Base-by-base conservation (phyloP, 139 green algal species). In the Chlorella sp. region DNA sequence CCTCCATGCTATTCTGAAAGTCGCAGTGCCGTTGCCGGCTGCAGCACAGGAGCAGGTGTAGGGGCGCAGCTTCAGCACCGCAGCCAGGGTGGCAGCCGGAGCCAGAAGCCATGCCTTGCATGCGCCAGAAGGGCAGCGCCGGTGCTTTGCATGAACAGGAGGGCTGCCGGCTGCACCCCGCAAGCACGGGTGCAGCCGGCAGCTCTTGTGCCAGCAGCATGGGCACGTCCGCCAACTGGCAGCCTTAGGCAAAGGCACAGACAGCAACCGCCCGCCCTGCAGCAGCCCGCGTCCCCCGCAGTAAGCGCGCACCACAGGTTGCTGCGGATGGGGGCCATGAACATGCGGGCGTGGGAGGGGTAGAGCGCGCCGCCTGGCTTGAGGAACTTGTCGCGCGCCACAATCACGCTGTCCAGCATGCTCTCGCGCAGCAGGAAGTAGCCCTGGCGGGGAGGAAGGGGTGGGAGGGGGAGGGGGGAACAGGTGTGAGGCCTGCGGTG, bases 361-460 rank as follows among this genome's bases (percentile, higher is more conserved):
- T 97, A 99, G 76, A 99, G 85, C 2, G 95, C 89, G 34, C 97
- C 97, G 30, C 92, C 97, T 1, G 94, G 94, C 84, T 97, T 97
- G 48, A 99, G 90, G 85, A 97, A 99, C 65, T 82, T 76, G 90
- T 99, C 93, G 7, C 97, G 90, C 0, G 96, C 96, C 38, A 96
- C 87, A 41, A 99, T 84, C 46, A 99, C 96, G 32, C 86, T 94
- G 90, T 99, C 97, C 60, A 99, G 92, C 97, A 99, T 99, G 75
- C 84, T 94, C 91, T 99, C 97, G 38, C 95, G 89, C 86, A 99
- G 86, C 80, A 99, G 87, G 85, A 99, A 98, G 90, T 99, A 98
- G 73, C 93, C 90, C 95, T 87, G 74, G 46, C 24, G 82, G 51
- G 62, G 0, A 16, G 76, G 8, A 19, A 34, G 17, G n/a, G 1